phyloP scores from a whole-genome alignment of 2,329 filamentous ascomycete genomes.

The Gaeumannomyces tritici region DNA sequence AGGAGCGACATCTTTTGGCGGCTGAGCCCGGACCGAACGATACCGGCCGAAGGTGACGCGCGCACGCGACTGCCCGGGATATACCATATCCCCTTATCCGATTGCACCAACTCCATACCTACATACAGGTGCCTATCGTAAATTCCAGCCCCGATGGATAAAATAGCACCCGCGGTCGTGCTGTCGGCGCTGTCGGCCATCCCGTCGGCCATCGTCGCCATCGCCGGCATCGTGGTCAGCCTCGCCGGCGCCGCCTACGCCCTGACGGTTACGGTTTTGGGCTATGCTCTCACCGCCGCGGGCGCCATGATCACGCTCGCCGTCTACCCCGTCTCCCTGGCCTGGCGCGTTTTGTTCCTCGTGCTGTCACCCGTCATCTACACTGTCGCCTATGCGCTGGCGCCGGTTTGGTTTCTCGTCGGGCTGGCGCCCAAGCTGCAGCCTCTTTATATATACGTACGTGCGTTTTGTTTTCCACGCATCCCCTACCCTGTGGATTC shows the following conservation, averaged over 20 bases:
- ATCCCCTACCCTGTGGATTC: too few relatives aligned
- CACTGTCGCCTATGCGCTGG: constrained; percentile 16
- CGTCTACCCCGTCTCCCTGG: constrained; percentile 6
- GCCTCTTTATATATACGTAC: constrained; percentile 34
- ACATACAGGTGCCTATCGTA: too few relatives aligned
- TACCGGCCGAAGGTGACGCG: too few relatives aligned
- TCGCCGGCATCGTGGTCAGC: not conserved
- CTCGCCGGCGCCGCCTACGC: not conserved
- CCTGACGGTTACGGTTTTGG: not conserved
- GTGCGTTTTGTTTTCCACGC: constrained; percentile 5
- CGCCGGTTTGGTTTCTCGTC: constrained; percentile 16
- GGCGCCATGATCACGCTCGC: not conserved
- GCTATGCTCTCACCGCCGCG: not conserved
- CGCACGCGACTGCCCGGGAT: too few relatives aligned
- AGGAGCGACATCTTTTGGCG: too few relatives aligned
- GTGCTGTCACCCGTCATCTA: constrained; percentile 27
- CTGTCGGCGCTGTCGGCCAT: not conserved
- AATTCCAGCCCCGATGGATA: not conserved
- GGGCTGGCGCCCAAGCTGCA: constrained; percentile 19
- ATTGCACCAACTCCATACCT: not conserved
- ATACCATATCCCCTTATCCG: not conserved
- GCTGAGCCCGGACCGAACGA: too few relatives aligned
- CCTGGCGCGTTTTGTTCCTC: constrained; percentile 15
- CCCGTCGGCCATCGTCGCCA: not conserved
- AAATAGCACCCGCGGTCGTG: not conserved